Evolutionary conservation across 1,284 basidiomycete genomes (phyloP), one percentile per base, ranked within the genome.

Genomic region (Austroboletus novae-zelandiae): DNA sequence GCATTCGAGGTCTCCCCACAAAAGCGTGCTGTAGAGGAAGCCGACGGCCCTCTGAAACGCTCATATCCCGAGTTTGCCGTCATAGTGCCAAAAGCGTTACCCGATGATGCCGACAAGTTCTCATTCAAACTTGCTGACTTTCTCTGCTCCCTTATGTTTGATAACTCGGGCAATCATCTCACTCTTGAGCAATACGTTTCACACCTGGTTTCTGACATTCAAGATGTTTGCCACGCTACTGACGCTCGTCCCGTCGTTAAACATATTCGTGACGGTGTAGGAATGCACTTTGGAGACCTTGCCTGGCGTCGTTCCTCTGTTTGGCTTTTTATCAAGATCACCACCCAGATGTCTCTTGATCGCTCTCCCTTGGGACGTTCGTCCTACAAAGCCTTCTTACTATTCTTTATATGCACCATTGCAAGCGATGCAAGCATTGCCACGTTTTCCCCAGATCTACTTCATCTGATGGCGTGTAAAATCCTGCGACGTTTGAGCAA

Each of bases 391-490:
- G 58, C 7, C 15, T 61, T 11, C 30, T 2, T 13, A 23, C 20
- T 23, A 23, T 23, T 23, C 20, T 23, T 23, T 23, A 23, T 23
- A 23, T 23, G 20, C 20, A 23, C 20, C 20, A 23, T 23, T 23
- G 20, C 20, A 23, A 23, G 20, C 4, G 20, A 23, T 23, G 20
- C 20, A 23, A 23, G 4, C 4, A 9, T 7, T 13, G 9, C 30
- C 30, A 37, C 50, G 5, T 49, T 71, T 8, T 43, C 65, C 1
- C 68, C 58, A 40, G 66, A 73, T 39, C 47, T 71, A 1, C 57
- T 75, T 14, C 52, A 55, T 23, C 52, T 17, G 25, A 52, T 58
- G 37, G 55, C 52, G 6, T 31, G 55, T 9, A 75, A 75, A 31
- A 31, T 31, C 30, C 11, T 31, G 9, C 30, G 6, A 9, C 9